Conservation (phyloP, 805 yeast species). For the Metschnikowia cubensis region DNA sequence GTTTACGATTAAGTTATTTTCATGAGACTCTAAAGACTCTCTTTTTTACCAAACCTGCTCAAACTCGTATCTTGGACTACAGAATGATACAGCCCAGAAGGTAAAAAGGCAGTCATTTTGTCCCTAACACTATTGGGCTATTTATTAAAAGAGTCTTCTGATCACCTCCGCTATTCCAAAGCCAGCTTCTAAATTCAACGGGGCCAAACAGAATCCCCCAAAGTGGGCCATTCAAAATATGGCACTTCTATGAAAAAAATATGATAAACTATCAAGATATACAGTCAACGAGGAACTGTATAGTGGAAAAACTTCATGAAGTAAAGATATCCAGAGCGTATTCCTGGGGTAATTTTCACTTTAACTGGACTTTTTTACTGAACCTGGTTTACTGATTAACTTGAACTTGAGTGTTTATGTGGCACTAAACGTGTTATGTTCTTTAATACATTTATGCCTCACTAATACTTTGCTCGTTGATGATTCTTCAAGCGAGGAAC, state of each 20-base stretch:
- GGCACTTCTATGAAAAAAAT: neutral
- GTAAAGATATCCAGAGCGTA: too few species aligned
- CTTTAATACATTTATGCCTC: too few species aligned
- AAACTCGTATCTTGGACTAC: neutral
- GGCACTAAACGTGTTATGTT: too few species aligned
- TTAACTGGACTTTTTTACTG: too few species aligned
- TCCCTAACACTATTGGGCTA: neutral
- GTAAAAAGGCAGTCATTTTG: too few species aligned
- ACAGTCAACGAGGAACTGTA: slow-evolving; percentile 25
- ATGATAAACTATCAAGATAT: slow-evolving; percentile 17
- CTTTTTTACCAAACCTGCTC: neutral
- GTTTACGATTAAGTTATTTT: neutral
- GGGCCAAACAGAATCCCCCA: neutral
- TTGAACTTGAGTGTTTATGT: too few species aligned
- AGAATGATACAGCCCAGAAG: neutral
- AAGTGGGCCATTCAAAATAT: neutral
- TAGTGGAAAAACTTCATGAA: slow-evolving; percentile 23
- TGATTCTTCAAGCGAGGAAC: too few species aligned
- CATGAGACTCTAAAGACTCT: neutral
- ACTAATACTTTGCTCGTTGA: too few species aligned
- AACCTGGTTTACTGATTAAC: too few species aligned
- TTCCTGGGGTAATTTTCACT: too few species aligned
- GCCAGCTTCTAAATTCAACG: neutral
- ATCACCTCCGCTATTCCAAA: too few species aligned
- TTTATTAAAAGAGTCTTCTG: neutral